Base-by-base conservation (phyloP, 129 eudicot genomes). In the Artemisia annua region DNA sequence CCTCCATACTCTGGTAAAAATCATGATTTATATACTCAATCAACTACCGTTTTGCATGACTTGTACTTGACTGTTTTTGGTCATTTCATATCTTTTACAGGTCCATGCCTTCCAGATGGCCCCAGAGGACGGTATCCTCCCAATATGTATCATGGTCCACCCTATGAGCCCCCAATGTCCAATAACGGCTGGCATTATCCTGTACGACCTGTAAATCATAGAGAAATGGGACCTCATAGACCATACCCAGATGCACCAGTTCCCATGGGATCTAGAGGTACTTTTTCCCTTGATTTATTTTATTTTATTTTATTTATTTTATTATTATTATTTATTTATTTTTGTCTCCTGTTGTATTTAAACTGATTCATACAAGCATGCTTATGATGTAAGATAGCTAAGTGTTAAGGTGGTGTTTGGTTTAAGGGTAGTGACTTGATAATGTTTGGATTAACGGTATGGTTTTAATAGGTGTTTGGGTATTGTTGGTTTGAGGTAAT, bases 231-330 rank as follows among this genome's bases (percentile, higher is more conserved):
- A 66, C 81, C 89, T 72, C 88, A 83, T 84, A 77, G 98, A 81
- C 92, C 87, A 35, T 85, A 87, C 60, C 76, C 82, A 63, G 97
- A 82, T 70, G 85, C 89, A 67, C 83, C 90, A 17, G 67, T 81
- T 61, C 95, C 96, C 51, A 92, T 85, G 85, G 77, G 84, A 24
- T 63, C 60, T 72, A 84, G 96, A 93, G 98, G 98, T 93, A 30
- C 7, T 1, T 48, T 17, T 39, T 73, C 1, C 22, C 35, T 35
- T 69, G 3, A 17, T 1, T 43, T 19, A 66, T 50, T 44, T 20
- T 20, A 1, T 20, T 20, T 20, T 20, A 0, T 20, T 20, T 20
- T 20, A 17, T 1, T 43, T 19, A 66, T 50, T 44, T 20, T 20
- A 1, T 20, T 20, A n/a, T n/a, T n/a, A n/a, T 20, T 20, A 0